phyloP scores from a whole-genome alignment of 225 moss, liverwort and hornwort species.

The Neckera pumila region DNA sequence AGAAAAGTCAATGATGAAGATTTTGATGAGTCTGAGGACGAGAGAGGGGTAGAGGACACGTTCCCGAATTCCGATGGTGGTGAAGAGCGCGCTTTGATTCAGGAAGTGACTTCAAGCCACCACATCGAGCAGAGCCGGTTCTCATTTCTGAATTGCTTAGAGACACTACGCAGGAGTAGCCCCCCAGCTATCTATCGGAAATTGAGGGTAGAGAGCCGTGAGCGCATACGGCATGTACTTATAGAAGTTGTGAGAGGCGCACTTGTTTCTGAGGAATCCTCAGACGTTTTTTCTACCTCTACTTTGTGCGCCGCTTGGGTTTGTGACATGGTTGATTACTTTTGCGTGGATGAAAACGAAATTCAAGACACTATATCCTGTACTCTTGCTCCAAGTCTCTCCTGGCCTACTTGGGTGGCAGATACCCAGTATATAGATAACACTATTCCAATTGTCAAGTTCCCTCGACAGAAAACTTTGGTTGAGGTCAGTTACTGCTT shows the following conservation, averaged over 20 bases:
- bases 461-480: neutral
- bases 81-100: neutral
- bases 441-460: conserved; percentile 16
- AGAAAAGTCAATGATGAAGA: conserved; percentile 12
- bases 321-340: conserved; percentile 32
- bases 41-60: conserved; percentile 19
- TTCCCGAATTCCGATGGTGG: neutral
- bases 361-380: conserved; percentile 47
- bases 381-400: conserved; percentile 44
- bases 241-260: conserved; percentile 53
- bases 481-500: conserved; percentile 26
- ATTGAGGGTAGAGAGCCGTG: conserved; percentile 47
- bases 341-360: conserved; percentile 50
- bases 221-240: conserved; percentile 42
- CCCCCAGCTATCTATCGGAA: conserved; percentile 22
- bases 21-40: conserved; percentile 33
- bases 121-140: conserved; percentile 28
- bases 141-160: conserved; percentile 32
- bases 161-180: conserved; percentile 22
- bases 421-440: conserved; percentile 13
- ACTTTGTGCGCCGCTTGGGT: conserved; percentile 57
- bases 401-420: conserved; percentile 68
- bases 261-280: conserved; percentile 45
- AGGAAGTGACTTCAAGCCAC: conserved; percentile 9
- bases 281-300: conserved; percentile 15